These are phyloP conservation scores for Phanerodontia chrysosporium DNA, from an alignment of 768 basidiomycete species.

Conservation along the genomic window DNA sequence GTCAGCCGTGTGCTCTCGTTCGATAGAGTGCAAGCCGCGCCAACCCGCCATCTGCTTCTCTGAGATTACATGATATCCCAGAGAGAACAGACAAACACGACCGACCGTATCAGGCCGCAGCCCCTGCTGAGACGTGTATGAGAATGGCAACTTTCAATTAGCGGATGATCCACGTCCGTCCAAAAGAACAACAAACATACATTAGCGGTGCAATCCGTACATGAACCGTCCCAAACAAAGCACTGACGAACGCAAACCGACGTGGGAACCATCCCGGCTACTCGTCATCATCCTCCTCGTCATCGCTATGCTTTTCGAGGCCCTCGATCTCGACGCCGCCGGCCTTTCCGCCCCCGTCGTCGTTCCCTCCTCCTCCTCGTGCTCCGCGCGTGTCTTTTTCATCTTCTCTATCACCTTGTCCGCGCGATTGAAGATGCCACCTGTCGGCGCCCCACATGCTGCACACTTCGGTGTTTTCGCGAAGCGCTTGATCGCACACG, in stretches of 20 bases:
- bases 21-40: neutral
- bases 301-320: conserved; percentile 27
- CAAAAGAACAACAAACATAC: neutral
- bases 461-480: conserved; percentile 93
- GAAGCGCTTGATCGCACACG: conserved; percentile 93
- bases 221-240: neutral
- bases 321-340: conserved; percentile 48
- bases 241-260: neutral
- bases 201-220: neutral
- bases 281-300: conserved; percentile 18
- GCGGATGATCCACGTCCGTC: neutral
- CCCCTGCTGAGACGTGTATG: neutral
- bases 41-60: neutral
- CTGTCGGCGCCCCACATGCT: conserved; percentile 90
- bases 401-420: conserved; percentile 90
- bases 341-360: conserved; percentile 15
- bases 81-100: neutral
- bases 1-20: neutral
- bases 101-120: neutral
- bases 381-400: conserved; percentile 65
- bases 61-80: neutral
- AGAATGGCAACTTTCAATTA: neutral
- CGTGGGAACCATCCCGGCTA: neutral
- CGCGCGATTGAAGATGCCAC: conserved; percentile 94
- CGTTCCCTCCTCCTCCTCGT: conserved; percentile 45